phyloP scores from a whole-genome alignment of 2,329 filamentous ascomycete species.

The Neobulgaria alba region DNA sequence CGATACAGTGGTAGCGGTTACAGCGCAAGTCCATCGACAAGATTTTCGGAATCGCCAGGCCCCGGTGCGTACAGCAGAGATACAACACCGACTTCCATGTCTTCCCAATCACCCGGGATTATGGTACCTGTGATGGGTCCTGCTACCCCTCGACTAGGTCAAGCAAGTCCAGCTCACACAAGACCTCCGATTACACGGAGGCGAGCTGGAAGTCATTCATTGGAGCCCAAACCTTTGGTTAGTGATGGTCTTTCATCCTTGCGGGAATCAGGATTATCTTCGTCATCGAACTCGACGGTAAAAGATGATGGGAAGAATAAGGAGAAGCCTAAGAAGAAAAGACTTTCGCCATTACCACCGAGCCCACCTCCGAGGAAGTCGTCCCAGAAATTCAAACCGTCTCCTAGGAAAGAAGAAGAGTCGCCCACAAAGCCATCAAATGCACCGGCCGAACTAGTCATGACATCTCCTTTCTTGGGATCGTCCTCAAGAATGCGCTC shows the following conservation, averaged over 20 bases:
- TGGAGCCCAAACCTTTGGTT: conserved; percentile 29
- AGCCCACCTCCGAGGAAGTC: conserved; percentile 56
- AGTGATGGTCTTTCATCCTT: conserved; percentile 51
- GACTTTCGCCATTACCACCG: conserved; percentile 41
- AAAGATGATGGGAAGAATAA: conserved; percentile 32
- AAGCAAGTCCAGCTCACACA: conserved; percentile 46
- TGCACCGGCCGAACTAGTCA: conserved; percentile 25
- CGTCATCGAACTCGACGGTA: conserved; percentile 63
- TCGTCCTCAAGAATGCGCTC: conserved; percentile 12
- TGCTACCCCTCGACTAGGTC: conserved; percentile 38
- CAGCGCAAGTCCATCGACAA: conserved; percentile 65
- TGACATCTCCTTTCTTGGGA: conserved; percentile 11
- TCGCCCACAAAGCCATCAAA: conserved; percentile 34
- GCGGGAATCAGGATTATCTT: conserved; percentile 62
- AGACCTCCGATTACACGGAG: conserved; percentile 54
- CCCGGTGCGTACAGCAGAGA: conserved; percentile 66
- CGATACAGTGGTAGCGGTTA: conserved; percentile 38
- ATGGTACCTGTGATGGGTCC: conserved; percentile 34
- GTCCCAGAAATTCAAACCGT: conserved; percentile 43
- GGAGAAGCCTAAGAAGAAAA: conserved; percentile 36
- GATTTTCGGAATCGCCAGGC: conserved; percentile 64
- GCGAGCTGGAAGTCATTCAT: conserved; percentile 45
- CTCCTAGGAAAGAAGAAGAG: conserved; percentile 30
- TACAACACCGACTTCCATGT: conserved; percentile 70
- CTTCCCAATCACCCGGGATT: conserved; percentile 62